Conservation (phyloP, 257 asterid species). For the Coffea eugenioides region DNA sequence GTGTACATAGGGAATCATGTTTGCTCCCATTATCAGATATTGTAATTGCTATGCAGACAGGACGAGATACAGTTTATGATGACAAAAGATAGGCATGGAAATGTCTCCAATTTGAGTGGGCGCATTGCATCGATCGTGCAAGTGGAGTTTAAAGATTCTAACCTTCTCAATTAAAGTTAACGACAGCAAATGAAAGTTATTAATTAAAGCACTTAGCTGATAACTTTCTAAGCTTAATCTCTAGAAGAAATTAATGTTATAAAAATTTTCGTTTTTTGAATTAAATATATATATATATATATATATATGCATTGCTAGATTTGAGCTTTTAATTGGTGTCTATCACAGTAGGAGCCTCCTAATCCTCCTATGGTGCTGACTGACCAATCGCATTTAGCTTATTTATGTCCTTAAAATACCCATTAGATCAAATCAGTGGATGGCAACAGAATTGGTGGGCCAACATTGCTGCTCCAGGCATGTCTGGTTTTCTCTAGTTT, state of each 20-base stretch:
- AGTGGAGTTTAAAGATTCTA: constrained; percentile 24
- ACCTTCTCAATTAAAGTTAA: background rate
- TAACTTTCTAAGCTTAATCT: background rate
- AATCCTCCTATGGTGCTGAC: background rate
- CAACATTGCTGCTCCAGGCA: background rate
- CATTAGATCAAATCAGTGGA: constrained; percentile 5
- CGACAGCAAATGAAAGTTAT: background rate
- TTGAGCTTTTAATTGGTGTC: background rate
- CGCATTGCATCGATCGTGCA: constrained; percentile 8
- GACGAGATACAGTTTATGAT: constrained; percentile 24
- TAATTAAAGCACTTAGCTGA: background rate
- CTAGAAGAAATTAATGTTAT: background rate
- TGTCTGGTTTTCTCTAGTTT: background rate
- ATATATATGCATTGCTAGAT: background rate
- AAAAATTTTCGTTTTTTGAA: background rate
- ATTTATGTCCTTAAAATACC: background rate
- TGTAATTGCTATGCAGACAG: background rate
- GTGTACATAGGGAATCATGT: constrained; percentile 3
- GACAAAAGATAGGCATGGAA: constrained; percentile 21
- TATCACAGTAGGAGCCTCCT: background rate
- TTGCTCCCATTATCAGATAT: constrained; percentile 19
- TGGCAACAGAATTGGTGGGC: background rate
- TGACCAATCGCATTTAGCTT: background rate
- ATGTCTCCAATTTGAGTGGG: constrained; percentile 14
- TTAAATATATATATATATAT: too few relatives aligned